Base-by-base conservation (phyloP, 169 alveolate species). In the Plasmodium knowlesi region DNA sequence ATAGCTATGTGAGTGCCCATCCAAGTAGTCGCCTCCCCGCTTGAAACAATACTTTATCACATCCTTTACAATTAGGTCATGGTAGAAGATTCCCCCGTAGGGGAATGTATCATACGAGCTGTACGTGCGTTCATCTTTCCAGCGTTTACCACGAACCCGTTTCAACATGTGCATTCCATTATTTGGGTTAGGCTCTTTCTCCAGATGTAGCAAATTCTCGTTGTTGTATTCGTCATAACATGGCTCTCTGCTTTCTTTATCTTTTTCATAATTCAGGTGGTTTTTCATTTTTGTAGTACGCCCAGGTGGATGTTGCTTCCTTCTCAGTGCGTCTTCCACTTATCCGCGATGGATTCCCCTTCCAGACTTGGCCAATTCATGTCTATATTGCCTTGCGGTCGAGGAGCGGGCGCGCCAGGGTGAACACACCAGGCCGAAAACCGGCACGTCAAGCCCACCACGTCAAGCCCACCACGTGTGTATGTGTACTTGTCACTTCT, bases 51-150 rank as follows among this genome's bases (percentile, higher is more conserved):
- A 79, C 46, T 79, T 79, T 79, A 73, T 61, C 16, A 89, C 82
- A 32, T 89, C 94, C 70, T 89, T 89, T 41, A 89, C 71, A 16
- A 89, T 78, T 37, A 89, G 41, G 82, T 89, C 94, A 80, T 89
- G 53, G 71, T 89, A 89, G 54, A 34, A 79, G 25, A 89, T 39
- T 2, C 94, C 94, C 25, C 94, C 94, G 82, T 79, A 50, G 10
- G 94, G 94, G 82, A 89, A 89, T 41, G 82, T 70, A 43, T 89
- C 67, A 46, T 79, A 89, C 32, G 94, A 79, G 25, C 71, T 89
- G 41, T 43, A 73, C 82, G 19, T 19, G n/a, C 30, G 41, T 79
- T 28, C 84, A 79, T 89, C n/a, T 28, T 32, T 28, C 71, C 82
- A 28, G 14, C 43, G 43, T 9, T 54, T 80, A 6, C 30, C 70